Evolutionary conservation across 2,329 filamentous ascomycete genomes (phyloP), one percentile per base, ranked within the genome.

Genomic region (Thelonectria rubi): DNA sequence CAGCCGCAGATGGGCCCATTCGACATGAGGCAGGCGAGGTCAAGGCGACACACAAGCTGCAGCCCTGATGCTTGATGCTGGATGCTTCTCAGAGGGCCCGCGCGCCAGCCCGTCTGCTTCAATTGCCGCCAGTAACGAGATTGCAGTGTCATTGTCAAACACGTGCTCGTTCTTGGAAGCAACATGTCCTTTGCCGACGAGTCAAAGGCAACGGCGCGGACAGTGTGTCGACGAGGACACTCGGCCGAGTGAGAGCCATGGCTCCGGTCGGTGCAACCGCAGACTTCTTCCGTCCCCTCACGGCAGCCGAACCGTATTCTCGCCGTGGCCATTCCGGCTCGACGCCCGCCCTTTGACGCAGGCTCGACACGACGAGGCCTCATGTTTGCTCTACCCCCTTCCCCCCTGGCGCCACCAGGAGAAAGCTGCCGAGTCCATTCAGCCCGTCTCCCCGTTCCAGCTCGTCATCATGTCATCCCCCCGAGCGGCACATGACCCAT

Each of bases 341-440:
- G 52, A 55, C 52, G 52, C 52, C 52, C 45, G 24, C 7, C 7
- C 7, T 7, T 24, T 7, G 4, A 24, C 7, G 32, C 40, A 21
- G 40, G n/a, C 42, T 24, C 26, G 32, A 6, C 42, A 8, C 26
- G 32, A 6, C 32, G 40, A 37, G 21, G 11, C 53, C 45, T 49
- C 24, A 46, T 20, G 52, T 49, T 40, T 53, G n/a, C 17, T 15
- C 7, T 7, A 4, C 24, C 7, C 24, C 24, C 24, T 24, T 24
- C 24, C 7, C 14, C 21, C 15, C 40, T 53, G 14, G 37, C 39
- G 42, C 42, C 42, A 45, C 51, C 40, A 46, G 45, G 26, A 15
- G 15, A 63, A 58, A 68, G 62, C 61, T 24, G 52, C 42, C 52
- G 42, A 45, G 18, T 34, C 32, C 32, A 7, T 8, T 45, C 18